A percentile compares a stretch with the other conserved stretches of the same genome.
These are phyloP conservation scores for Lobosporangium transversale DNA, from an alignment of 192 early-diverging fungal species.

Conservation along the genomic window DNA sequence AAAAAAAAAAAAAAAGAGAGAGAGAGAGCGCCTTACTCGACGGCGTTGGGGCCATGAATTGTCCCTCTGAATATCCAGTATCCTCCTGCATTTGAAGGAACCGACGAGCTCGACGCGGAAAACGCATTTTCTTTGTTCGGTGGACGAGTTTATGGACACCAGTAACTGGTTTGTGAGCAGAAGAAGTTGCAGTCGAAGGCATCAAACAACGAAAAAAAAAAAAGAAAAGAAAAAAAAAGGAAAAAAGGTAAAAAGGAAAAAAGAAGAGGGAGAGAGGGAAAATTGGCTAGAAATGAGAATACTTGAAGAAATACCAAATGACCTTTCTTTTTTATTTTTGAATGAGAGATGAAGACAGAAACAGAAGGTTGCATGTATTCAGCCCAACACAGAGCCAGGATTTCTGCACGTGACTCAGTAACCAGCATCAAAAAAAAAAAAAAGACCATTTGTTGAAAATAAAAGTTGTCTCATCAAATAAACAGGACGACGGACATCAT, in stretches of 20 bases:
- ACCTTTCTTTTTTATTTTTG: no score
- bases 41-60: conserved; percentile 30
- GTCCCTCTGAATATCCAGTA: conserved; percentile 40
- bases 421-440: no score
- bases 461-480: no score
- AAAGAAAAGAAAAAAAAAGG: neutral
- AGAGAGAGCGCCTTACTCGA: conserved; percentile 6
- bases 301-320: neutral
- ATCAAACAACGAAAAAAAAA: conserved; percentile 6
- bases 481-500: no score
- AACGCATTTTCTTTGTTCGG: conserved; percentile 51
- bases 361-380: no score
- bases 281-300: neutral
- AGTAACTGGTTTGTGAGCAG: conserved; percentile 19
- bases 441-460: no score
- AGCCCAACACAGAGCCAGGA: no score
- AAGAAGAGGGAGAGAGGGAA: neutral
- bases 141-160: conserved; percentile 43
- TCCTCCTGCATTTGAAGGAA: conserved; percentile 44
- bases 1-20: neutral
- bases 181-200: conserved; percentile 18
- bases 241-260: neutral
- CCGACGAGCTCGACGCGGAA: conserved; percentile 46
- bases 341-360: no score
- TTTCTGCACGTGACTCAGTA: no score